Evolutionary conservation across 768 basidiomycete species (phyloP), one percentile per base, ranked within the genome.

Genomic region (Leccinum truebloodii): DNA sequence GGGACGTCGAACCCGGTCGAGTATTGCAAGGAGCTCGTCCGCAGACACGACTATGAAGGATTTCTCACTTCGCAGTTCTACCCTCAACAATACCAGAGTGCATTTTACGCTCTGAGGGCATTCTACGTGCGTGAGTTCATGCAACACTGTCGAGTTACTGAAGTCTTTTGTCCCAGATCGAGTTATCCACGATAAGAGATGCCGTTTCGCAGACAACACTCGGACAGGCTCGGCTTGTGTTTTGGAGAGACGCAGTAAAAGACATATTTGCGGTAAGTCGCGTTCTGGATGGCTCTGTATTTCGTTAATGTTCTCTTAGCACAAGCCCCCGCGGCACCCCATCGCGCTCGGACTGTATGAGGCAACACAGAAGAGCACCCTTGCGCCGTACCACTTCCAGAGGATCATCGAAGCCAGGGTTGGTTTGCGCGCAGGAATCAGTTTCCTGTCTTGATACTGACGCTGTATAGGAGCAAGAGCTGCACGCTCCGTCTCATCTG

Each of bases 381-480:
- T 92, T 46, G 85, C 86, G 35, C 73, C 83, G 8, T 94, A 95
- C 71, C 88, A 94, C 68, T 78, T 95, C 56, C 89, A 87, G 71
- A 79, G 93, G 58, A 90, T 94, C 66, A 79, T 95, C 62, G 92
- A 93, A 70, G 93, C 93, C 32, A 82, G 92, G 70, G 92, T 94
- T 66, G 44, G 86, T 67, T 48, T 46, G 63, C 57, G 53, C 41
- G 30, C 46, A 4, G 18, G 20, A n/a, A 22, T 49, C 9, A 53
- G 37, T 53, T 57, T 55, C 54, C 55, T 59, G 20, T 65, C 55
- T 66, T 60, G 69, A 64, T 63, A 65, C 53, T 74, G 65, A 65
- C 41, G 34, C 58, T 41, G 54, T 59, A 53, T 67, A 90, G 89
- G 85, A 89, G 63, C 78, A 82, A 67, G 88, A 91, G 69, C 75